A percentile compares a stretch with the other conserved stretches of the same genome.
Evolutionary conservation across 768 basidiomycete species (phyloP).

Genomic region (Serendipita sp.): DNA sequence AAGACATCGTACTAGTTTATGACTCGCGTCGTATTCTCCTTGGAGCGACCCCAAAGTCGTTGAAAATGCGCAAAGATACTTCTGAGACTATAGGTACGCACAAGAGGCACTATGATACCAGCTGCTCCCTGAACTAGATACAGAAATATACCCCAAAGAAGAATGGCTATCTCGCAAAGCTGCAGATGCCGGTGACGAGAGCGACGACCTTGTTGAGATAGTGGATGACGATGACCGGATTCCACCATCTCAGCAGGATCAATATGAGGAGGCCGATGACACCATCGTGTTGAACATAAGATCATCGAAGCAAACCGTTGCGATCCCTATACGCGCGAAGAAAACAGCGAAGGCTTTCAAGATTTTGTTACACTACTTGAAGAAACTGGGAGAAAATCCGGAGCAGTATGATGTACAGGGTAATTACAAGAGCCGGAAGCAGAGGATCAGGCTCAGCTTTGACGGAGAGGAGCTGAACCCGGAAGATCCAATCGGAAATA

Average conservation of each 20-base stretch:
- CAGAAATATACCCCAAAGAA: not conserved
- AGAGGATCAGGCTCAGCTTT: not conserved
- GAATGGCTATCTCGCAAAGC: not conserved
- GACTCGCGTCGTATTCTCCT: not conserved
- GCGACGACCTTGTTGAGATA: not conserved
- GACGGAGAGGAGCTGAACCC: not conserved
- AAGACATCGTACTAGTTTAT: slow-evolving; percentile 1
- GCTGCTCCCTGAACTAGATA: not conserved
- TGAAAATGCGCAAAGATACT: slow-evolving; percentile 1
- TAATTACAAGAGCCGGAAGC: not conserved
- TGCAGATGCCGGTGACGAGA: not conserved
- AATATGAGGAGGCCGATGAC: not conserved
- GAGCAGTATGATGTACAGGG: not conserved
- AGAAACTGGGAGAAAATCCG: not conserved
- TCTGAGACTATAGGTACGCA: not conserved
- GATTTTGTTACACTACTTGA: not conserved
- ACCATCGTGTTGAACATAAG: not conserved
- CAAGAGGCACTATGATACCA: not conserved
- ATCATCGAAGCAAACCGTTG: not conserved
- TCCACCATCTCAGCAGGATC: not conserved
- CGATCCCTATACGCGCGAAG: not conserved
- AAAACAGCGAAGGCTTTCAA: not conserved
- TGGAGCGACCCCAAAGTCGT: not conserved
- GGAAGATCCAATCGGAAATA: not conserved
- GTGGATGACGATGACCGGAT: not conserved